A percentile compares a stretch with the other conserved stretches of the same genome.
phyloP scores from a whole-genome alignment of 108 stramenopile genomes.

The Pseudonitzschia multiseries region DNA sequence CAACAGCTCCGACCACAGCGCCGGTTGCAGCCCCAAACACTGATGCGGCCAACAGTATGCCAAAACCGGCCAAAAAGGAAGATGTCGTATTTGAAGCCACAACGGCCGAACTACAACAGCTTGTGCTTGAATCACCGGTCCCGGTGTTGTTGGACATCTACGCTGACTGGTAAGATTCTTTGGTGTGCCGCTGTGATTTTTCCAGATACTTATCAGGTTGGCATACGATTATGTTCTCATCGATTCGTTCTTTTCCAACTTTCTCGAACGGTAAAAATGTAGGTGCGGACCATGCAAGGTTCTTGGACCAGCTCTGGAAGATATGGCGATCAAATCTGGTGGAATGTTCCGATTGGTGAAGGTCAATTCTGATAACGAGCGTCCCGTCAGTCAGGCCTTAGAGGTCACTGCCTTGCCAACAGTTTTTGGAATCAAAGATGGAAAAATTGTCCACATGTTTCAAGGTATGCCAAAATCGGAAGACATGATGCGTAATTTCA shows the following conservation, averaged over 20 bases:
- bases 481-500: conserved; percentile 69
- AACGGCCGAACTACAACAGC: conserved; percentile 61
- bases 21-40: conserved; percentile 21
- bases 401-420: conserved; percentile 84
- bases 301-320: conserved; percentile 80
- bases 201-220: background rate
- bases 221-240: conserved; percentile 12
- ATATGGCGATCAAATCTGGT: conserved; percentile 77
- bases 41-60: conserved; percentile 19
- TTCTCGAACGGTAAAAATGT: background rate
- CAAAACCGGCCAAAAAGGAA: conserved; percentile 58
- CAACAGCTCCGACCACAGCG: conserved; percentile 18
- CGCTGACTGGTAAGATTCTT: conserved; percentile 67
- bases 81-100: conserved; percentile 85
- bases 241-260: background rate
- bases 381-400: conserved; percentile 61
- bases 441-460: conserved; percentile 79
- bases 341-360: conserved; percentile 85
- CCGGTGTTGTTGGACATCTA: conserved; percentile 86
- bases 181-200: too few species aligned
- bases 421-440: conserved; percentile 80
- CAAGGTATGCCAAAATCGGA: conserved; percentile 80
- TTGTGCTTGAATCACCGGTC: conserved; percentile 85
- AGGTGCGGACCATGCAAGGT: conserved; percentile 76
- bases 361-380: conserved; percentile 83